phyloP scores from a whole-genome alignment of 2,329 filamentous ascomycete species.

The Byssothecium circinans region DNA sequence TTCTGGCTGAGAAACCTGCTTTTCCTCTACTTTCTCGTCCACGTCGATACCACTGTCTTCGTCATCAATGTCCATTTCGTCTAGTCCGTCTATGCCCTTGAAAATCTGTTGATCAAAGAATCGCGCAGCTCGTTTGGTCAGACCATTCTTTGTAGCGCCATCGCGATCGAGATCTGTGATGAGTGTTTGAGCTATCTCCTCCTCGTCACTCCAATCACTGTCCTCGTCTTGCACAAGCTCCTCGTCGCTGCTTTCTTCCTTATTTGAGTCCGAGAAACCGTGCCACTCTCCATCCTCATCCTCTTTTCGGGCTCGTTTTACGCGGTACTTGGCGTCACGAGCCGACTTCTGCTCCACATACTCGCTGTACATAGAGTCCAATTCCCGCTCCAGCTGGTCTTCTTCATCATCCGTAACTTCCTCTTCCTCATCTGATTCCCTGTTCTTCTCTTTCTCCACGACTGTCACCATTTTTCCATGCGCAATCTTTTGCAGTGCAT shows the following conservation, averaged over 20 bases:
- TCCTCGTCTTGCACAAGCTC: constrained; percentile 61
- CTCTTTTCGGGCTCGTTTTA: constrained; percentile 82
- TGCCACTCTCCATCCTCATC: constrained; percentile 81
- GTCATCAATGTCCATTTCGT: constrained; percentile 56
- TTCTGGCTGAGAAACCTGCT: constrained; percentile 15
- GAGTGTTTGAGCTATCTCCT: constrained; percentile 53
- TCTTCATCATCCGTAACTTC: constrained; percentile 73
- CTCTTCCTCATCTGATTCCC: constrained; percentile 51
- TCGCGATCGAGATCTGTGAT: constrained; percentile 65
- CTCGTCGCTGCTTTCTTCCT: constrained; percentile 61
- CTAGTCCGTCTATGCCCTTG: constrained; percentile 71
- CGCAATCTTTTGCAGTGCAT: constrained; percentile 67
- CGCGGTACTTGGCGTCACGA: constrained; percentile 81
- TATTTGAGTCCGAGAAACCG: constrained; percentile 71
- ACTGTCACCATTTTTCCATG: constrained; percentile 78
- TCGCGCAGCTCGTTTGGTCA: constrained; percentile 82
- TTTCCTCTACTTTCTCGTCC: constrained; percentile 37
- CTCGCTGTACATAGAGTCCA: constrained; percentile 84
- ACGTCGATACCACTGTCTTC: constrained; percentile 44
- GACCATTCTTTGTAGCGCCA: constrained; percentile 54
- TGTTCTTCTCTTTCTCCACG: constrained; percentile 53
- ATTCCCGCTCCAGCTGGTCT: constrained; percentile 78
- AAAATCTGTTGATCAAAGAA: constrained; percentile 98
- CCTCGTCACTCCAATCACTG: constrained; percentile 64
- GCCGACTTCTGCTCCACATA: constrained; percentile 81